Percentiles rank a stretch among this genome's conserved stretches.
These are phyloP conservation scores for Scleroderma citrinum DNA, from an alignment of 768 basidiomycete genomes.

Conservation along the genomic window DNA sequence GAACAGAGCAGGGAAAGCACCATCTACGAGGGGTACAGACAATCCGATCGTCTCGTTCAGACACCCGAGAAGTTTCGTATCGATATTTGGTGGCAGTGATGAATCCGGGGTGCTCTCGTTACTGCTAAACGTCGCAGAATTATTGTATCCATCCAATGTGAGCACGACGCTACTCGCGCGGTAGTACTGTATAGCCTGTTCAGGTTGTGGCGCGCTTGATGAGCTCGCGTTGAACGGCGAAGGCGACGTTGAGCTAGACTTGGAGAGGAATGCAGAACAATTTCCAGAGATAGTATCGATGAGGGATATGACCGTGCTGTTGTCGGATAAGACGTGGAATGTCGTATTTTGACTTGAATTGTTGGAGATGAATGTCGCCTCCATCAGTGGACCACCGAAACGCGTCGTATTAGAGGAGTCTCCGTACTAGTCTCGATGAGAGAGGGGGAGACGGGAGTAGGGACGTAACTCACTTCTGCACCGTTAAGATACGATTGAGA, in stretches of 20 bases:
- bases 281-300: conserved; percentile 37
- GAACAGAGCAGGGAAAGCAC: conserved; percentile 14
- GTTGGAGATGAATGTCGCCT: conserved; percentile 37
- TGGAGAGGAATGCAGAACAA: conserved; percentile 36
- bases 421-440: conserved; percentile 38
- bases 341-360: conserved; percentile 27
- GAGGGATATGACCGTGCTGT: conserved; percentile 39
- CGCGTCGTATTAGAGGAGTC: conserved; percentile 38
- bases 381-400: conserved; percentile 40
- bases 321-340: conserved; percentile 45
- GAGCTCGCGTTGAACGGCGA: conserved; percentile 26
- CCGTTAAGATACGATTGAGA: conserved; percentile 30
- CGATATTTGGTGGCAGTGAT: conserved; percentile 48
- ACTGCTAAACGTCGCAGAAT: conserved; percentile 42
- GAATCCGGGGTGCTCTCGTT: conserved; percentile 38
- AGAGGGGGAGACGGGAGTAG: background rate
- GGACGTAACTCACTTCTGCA: conserved; percentile 33
- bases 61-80: conserved; percentile 46
- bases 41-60: conserved; percentile 57
- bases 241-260: conserved; percentile 28
- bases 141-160: conserved; percentile 62
- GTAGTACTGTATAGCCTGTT: conserved; percentile 63
- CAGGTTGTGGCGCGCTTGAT: conserved; percentile 32
- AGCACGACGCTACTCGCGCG: conserved; percentile 59
- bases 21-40: conserved; percentile 51